Percentiles rank a stretch among this genome's conserved stretches.
Evolutionary conservation across 1,139 yeast genomes (phyloP).

Genomic region (Yamadazyma atmosphaerica): DNA sequence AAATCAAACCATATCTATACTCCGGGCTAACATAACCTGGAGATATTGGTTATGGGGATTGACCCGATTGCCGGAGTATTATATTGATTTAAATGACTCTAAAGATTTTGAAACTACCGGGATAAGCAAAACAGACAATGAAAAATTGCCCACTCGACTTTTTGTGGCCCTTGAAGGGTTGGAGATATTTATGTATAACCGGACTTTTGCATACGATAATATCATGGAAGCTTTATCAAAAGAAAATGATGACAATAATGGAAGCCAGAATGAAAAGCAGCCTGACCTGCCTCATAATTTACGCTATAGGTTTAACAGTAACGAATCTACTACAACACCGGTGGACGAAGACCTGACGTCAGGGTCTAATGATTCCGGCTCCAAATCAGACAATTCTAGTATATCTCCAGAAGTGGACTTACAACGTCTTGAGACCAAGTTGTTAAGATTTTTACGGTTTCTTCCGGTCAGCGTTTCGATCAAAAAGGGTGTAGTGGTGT

Average conservation of each 20-base stretch:
- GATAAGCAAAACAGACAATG: conserved; percentile 30
- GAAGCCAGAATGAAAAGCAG: neutral
- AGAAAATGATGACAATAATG: conserved; percentile 13
- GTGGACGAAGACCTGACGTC: conserved; percentile 2
- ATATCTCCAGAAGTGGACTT: conserved; percentile 2
- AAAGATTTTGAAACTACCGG: conserved; percentile 22
- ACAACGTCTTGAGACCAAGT: conserved; percentile 5
- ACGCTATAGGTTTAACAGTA: conserved; percentile 3
- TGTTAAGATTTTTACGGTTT: conserved; percentile 30
- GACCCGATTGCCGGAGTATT: conserved; percentile 49
- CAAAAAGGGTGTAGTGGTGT: conserved; percentile 69
- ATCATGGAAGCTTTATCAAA: conserved; percentile 47
- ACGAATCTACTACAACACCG: neutral
- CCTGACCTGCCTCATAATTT: neutral
- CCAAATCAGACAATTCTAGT: conserved; percentile 6
- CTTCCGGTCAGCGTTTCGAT: conserved; percentile 61
- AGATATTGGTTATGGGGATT: conserved; percentile 72
- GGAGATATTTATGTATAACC: conserved; percentile 79
- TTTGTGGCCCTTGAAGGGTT: conserved; percentile 67
- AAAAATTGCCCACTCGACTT: conserved; percentile 59
- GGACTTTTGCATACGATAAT: conserved; percentile 73
- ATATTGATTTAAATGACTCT: conserved; percentile 21
- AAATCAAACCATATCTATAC: conserved; percentile 67
- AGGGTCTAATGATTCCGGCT: neutral
- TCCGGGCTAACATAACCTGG: conserved; percentile 82